Base-by-base conservation (phyloP, 2,329 filamentous ascomycete genomes). In the Aureobasidium subglaciale region DNA sequence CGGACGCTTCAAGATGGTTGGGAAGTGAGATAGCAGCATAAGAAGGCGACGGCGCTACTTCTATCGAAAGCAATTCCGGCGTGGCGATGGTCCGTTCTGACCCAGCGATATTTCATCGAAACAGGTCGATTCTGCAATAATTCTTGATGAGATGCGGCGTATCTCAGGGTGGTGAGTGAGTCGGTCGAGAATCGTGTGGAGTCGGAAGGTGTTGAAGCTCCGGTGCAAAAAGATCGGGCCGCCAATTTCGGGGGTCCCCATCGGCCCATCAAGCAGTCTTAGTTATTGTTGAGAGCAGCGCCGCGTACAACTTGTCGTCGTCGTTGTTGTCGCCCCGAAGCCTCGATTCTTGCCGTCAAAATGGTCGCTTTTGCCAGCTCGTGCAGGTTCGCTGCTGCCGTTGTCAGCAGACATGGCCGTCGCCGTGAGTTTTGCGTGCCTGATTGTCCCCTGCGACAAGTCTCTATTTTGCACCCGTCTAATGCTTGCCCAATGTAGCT, bases 391-490 rank as follows among this genome's bases (percentile, higher is more conserved):
- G 54, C 54, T 24, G 42, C 54, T 41, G 54, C 35, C 18, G 24
- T 49, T 25, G 35, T 34, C 10, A 38, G 54, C 43, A 48, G 43
- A 41, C 54, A 56, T 49, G 54, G 41, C 20, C 54, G 54, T 16
- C 54, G 54, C 20, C 25, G 54, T 56, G 35, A 30, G 54, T 48
- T 20, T 18, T 32, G 10, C 16, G 27, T 5, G 18, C 18, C 20
- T 13, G 22, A 16, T 16, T 18, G n/a, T 27, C 41, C 8, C 8
- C 18, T 25, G 15, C 22, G 24, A 5, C 29, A n/a, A 38, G 37
- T 30, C 22, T 16, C n/a, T 38, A 5, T 29, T 25, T 22, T 16
- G 41, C 9, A 3, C 20, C 22, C 7, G 8, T 25, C 52, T 55
- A 45, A 55, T 34, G 10, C 52, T 16, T 55, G 9, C 16, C 15